Base-by-base conservation (phyloP, 768 basidiomycete species). In the Rhizopogon roseolus region DNA sequence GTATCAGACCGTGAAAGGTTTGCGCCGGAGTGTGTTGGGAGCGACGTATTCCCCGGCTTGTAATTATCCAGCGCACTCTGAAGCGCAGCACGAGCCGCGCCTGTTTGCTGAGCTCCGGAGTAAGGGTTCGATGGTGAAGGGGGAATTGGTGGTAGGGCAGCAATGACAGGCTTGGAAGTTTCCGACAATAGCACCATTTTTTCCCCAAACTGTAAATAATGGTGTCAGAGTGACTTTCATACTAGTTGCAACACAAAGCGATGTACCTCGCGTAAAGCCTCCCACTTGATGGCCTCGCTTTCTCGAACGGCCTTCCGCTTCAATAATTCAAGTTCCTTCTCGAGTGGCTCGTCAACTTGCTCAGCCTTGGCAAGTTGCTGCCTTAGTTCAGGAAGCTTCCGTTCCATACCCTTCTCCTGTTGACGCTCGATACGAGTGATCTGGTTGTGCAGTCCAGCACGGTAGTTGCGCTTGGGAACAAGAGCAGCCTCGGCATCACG, bases 1-100 rank as follows among this genome's bases (percentile, higher is more conserved):
- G 87, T 88, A 62, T 93, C 87, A 4, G 85, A 85, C 55, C 85
- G 75, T 55, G 77, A 76, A 39, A 90, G 76, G 63, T 86, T 84
- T 5, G 74, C 71, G 28, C 73, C 67, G 13, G 68, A 56, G 14
- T 77, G 75, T 10, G 74, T 67, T 38, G 76, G 73, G 10, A 90
- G 73, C 40, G 75, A 76, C 61, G 80, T 77, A 54, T 81, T 76
- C 0, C 90, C 90, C 1, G 82, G 81, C 63, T 80, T 81, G 71
- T 89, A 92, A 59, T 85, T 80, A 66, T 93, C 90, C 36, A 93
- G 72, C 0, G 90, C 87, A 34, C 81, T 76, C 65, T 93, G 91
- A 17, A 93, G 77, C 11, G 86, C 79, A 10, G 86, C 88, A 38
- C 90, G 83, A 29, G 82, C 77, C 19, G 81, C 78, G 2, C 82